Base-by-base conservation (phyloP, 164 flowering plant genomes). In the Vitis rupestris region DNA sequence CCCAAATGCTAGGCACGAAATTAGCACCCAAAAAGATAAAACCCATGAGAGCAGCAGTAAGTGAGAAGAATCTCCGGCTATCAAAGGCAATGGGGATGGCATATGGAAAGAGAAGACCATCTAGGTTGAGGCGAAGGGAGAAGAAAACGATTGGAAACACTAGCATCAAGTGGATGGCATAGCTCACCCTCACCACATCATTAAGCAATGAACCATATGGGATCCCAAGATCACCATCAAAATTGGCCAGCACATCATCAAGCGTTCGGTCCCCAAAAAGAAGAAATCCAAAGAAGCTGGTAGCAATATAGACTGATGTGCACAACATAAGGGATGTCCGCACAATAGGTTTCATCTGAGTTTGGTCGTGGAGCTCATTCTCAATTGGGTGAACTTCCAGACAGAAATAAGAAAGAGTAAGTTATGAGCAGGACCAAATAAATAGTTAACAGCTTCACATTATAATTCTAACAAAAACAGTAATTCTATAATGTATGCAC, bases 1-100 rank as follows among this genome's bases (percentile, higher is more conserved):
- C 92, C 97, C 94, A 91, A 29, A 91, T 89, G 75, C 85, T 88
- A 8, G 93, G 94, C n/a, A 91, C 83, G 70, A 73, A 88, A 54
- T 83, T 89, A 47, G 94, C 94, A 15, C 91, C 93, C 64, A 85
- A 51, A 66, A 87, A 89, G 57, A 86, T 76, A 37, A 89, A 27
- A 10, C 80, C 78, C 87, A 89, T 83, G 10, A 88, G 84, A 54
- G 70, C 81, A 5, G 75, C 79, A 3, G 89, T 89, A 17, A 89
- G 7, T 13, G 61, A 66, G 59, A 73, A 62, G 80, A 89, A 91
- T 65, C 97, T 85, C 63, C 61, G 67, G 70, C 64, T 74, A 67
- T 88, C 90, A 17, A 67, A 70, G 1, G 76, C 72, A 27, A 91
- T 73, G 14, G 94, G 88, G 44, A 75, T 69, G 15, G 93, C 82